Evolutionary conservation across 2,329 filamentous ascomycete species (phyloP).

Genomic region (Aspergillus aculeatinus): DNA sequence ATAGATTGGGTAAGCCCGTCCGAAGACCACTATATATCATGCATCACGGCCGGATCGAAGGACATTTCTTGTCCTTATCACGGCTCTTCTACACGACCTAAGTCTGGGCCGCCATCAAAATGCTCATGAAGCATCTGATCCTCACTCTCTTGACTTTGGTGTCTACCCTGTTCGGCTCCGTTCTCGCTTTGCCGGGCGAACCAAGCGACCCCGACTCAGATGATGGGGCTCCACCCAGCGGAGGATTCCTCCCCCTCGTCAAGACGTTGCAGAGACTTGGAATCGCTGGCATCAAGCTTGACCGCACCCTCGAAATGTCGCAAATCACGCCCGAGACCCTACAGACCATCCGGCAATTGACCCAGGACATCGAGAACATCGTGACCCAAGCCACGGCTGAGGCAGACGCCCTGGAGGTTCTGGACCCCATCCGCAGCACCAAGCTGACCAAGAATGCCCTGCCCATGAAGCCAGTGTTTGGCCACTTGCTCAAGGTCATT

Average conservation of each 20-base stretch:
- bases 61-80: too few species aligned
- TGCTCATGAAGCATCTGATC: neutral
- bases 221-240: neutral
- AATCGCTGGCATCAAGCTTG: neutral
- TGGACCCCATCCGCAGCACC: neutral
- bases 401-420: neutral
- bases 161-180: neutral
- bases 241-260: neutral
- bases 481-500: neutral
- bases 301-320: neutral
- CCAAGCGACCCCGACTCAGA: neutral
- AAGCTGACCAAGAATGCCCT: neutral
- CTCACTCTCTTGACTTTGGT: neutral
- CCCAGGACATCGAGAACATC: neutral
- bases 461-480: neutral
- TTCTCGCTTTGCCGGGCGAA: neutral
- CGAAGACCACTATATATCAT: too few species aligned
- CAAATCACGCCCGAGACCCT: neutral
- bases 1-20: too few species aligned
- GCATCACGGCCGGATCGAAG: too few species aligned
- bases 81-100: too few species aligned
- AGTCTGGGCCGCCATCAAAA: neutral
- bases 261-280: neutral
- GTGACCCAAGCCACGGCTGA: neutral
- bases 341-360: neutral